Conservation (phyloP, 495 filamentous ascomycete genomes). For the Darksidea phi region DNA sequence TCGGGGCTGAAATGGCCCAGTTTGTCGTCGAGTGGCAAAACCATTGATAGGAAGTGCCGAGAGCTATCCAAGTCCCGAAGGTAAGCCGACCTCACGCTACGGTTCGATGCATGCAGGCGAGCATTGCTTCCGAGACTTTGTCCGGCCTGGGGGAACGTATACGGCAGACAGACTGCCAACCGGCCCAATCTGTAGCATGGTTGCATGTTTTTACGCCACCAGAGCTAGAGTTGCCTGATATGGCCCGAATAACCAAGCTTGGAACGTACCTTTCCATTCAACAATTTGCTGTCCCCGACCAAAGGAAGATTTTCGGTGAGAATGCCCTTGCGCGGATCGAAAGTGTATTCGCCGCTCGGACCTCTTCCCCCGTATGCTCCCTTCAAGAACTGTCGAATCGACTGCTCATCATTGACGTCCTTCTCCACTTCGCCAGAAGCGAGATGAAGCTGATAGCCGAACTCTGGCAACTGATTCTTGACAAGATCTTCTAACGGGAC, state of each 20-base stretch:
- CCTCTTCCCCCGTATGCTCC: slow-evolving; percentile 65
- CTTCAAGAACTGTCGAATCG: slow-evolving; percentile 66
- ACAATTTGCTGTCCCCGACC: slow-evolving; percentile 52
- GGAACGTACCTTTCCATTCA: slow-evolving; percentile 57
- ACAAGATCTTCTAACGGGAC: slow-evolving; percentile 57
- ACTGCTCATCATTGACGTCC: slow-evolving; percentile 53
- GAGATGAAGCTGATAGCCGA: slow-evolving; percentile 81
- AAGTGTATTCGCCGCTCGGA: slow-evolving; percentile 53
- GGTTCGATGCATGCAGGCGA: too few relatives aligned
- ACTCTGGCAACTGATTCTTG: slow-evolving; percentile 60
- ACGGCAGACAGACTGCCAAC: too few relatives aligned
- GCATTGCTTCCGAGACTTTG: too few relatives aligned
- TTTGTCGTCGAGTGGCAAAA: neutral
- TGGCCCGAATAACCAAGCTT: neutral
- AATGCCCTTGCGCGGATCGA: slow-evolving; percentile 58
- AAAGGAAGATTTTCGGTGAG: slow-evolving; percentile 53
- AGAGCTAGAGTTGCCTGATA: neutral
- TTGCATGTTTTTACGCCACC: too few relatives aligned
- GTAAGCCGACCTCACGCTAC: too few relatives aligned
- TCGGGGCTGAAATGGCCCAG: neutral
- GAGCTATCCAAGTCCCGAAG: too few relatives aligned
- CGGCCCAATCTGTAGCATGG: too few relatives aligned
- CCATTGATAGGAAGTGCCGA: neutral
- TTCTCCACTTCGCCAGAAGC: slow-evolving; percentile 63
- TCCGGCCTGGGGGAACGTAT: too few relatives aligned